A percentile compares a stretch with the other conserved stretches of the same genome.
Conservation (phyloP, 2,329 filamentous ascomycete genomes). For the Aspergillus pseudoviridinutans region DNA sequence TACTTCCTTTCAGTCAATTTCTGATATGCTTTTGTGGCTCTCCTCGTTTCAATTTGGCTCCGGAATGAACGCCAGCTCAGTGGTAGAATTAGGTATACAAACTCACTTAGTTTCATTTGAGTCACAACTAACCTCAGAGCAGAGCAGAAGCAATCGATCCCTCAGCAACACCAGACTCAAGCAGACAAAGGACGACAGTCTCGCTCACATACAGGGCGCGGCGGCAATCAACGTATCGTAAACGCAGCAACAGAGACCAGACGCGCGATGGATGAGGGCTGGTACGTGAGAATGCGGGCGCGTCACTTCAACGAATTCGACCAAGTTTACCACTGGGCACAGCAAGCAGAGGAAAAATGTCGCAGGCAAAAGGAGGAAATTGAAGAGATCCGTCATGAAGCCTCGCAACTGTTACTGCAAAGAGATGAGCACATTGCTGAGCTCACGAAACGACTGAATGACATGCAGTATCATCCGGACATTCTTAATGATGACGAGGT, state of each 20-base stretch:
- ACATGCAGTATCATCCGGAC: not conserved
- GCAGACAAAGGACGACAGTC: not conserved
- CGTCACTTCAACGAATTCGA: too few relatives aligned
- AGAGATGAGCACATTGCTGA: slow-evolving; percentile 7
- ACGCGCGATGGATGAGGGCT: not conserved
- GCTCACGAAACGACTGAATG: slow-evolving; percentile 2
- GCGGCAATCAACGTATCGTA: too few relatives aligned
- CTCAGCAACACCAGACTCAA: not conserved
- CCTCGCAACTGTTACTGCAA: not conserved
- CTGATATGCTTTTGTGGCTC: not conserved
- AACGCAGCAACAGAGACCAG: not conserved
- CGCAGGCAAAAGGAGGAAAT: not conserved
- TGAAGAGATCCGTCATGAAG: not conserved
- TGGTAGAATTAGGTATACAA: not conserved
- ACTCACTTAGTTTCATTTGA: not conserved
- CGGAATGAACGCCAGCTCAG: not conserved
- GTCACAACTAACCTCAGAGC: not conserved
- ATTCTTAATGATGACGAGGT: slow-evolving; percentile 13
- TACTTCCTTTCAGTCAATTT: not conserved
- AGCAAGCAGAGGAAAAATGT: not conserved
- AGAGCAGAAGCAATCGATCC: not conserved
- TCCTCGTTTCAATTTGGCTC: not conserved
- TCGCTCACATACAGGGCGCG: too few relatives aligned
- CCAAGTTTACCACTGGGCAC: too few relatives aligned
- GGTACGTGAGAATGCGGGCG: too few relatives aligned